Evolutionary conservation across 164 flowering plant genomes (phyloP).

Genomic region (Chimonanthus salicifolius): DNA sequence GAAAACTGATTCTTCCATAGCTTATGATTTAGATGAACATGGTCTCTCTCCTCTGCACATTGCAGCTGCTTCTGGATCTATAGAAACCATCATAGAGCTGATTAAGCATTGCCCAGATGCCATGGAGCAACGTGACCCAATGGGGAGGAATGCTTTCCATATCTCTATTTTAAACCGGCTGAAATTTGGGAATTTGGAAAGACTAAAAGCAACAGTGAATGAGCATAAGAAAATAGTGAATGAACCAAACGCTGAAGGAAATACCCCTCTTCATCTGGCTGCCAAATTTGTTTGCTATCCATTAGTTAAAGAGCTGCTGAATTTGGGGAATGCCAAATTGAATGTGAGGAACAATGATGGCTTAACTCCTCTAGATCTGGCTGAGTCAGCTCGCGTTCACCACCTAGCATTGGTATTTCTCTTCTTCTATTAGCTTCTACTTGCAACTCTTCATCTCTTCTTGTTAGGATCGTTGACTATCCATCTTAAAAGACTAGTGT

Average conservation of each 20-base stretch:
- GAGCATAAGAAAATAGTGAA: neutral
- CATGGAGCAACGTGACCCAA: neutral
- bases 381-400: neutral
- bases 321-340: neutral
- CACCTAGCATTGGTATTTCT: neutral
- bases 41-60: constrained; percentile 7
- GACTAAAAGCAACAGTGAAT: neutral
- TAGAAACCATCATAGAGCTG: neutral
- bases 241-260: neutral
- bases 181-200: neutral
- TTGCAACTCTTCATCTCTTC: neutral
- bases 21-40: constrained; percentile 2
- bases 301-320: neutral
- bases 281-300: neutral
- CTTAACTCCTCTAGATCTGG: constrained; percentile 1
- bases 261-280: constrained; percentile 6
- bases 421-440: neutral
- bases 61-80: constrained; percentile 3
- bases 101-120: constrained; percentile 8
- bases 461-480: neutral
- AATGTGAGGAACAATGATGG: constrained; percentile 5
- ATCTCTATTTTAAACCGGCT: neutral
- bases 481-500: too few species aligned
- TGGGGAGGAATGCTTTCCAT: constrained; percentile 2
- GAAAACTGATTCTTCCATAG: neutral